Evolutionary conservation across 805 yeast species (phyloP).

Genomic region (Starmerella apicola): DNA sequence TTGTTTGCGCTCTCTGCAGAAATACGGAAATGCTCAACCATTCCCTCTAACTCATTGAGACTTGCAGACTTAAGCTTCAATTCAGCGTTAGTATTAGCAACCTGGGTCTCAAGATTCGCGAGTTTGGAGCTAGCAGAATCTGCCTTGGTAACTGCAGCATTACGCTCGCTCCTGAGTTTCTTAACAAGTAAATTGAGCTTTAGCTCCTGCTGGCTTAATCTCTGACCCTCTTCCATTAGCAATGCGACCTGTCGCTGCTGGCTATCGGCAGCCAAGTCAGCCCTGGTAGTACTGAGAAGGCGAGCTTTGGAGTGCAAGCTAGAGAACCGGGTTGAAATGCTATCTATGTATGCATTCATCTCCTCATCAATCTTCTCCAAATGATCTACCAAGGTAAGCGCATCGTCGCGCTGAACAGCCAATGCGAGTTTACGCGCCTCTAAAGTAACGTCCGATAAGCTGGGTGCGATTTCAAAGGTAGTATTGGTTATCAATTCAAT

Average conservation of each 20-base stretch:
- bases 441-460: slow-evolving; percentile 19
- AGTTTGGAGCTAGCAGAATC: not conserved
- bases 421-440: slow-evolving; percentile 13
- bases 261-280: slow-evolving; percentile 2
- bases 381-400: slow-evolving; percentile 10
- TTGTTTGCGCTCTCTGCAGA: slow-evolving; percentile 36
- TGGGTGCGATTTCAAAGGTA: slow-evolving; percentile 46
- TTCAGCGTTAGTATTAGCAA: slow-evolving; percentile 29
- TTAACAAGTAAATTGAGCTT: slow-evolving; percentile 55
- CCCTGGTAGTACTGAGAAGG: slow-evolving; percentile 10
- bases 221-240: slow-evolving; percentile 35
- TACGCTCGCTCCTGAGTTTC: slow-evolving; percentile 40
- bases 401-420: slow-evolving; percentile 9
- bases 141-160: slow-evolving; percentile 28
- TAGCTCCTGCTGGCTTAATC: slow-evolving; percentile 39
- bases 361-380: slow-evolving; percentile 6
- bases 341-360: slow-evolving; percentile 2
- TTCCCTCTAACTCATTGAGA: slow-evolving; percentile 27
- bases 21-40: slow-evolving; percentile 55
- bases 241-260: slow-evolving; percentile 50
- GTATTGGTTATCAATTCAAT: not conserved
- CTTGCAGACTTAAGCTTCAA: slow-evolving; percentile 29
- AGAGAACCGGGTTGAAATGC: slow-evolving; percentile 6
- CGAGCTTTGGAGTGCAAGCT: slow-evolving; percentile 13
- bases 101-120: slow-evolving; percentile 1